These are phyloP conservation scores for Trichoderma brevicompactum DNA, from an alignment of 2,329 filamentous ascomycete genomes.

Conservation along the genomic window DNA sequence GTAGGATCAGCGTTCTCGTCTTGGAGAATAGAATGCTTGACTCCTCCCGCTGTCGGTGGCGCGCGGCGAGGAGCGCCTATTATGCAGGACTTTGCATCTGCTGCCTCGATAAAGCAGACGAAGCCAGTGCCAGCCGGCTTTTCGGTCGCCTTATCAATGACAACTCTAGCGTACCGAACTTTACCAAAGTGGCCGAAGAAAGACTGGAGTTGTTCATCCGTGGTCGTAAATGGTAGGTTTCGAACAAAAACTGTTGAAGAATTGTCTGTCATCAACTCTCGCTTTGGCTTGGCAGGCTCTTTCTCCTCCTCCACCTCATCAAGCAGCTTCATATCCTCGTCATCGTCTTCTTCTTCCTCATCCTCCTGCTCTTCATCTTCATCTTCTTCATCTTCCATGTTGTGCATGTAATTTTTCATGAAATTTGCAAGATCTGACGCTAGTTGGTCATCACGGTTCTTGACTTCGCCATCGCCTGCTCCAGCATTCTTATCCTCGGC, in stretches of 20 bases:
- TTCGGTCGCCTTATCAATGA: conserved; percentile 83
- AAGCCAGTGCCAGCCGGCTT: conserved; percentile 91
- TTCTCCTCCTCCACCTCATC: conserved; percentile 46
- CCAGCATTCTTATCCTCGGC: conserved; percentile 38
- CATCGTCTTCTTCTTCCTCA: conserved; percentile 49
- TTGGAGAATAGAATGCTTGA: conserved; percentile 83
- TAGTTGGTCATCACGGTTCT: conserved; percentile 47
- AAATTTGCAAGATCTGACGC: conserved; percentile 58
- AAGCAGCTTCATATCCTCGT: conserved; percentile 36
- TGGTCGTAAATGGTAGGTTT: conserved; percentile 88
- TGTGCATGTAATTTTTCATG: conserved; percentile 60
- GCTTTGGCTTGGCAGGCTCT: conserved; percentile 45
- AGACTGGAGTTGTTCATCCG: conserved; percentile 78
- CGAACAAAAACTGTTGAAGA: conserved; percentile 86
- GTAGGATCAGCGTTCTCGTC: conserved; percentile 80
- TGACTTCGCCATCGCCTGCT: conserved; percentile 40
- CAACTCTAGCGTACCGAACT: conserved; percentile 89
- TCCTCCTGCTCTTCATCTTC: conserved; percentile 52
- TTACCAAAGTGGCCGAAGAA: conserved; percentile 89
- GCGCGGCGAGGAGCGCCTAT: conserved; percentile 69
- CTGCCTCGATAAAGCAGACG: conserved; percentile 82
- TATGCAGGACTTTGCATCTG: conserved; percentile 78
- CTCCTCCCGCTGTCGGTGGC: conserved; percentile 50
- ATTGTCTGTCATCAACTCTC: conserved; percentile 59
- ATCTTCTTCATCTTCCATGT: conserved; percentile 62